Percentiles rank a stretch among this genome's conserved stretches.
phyloP scores from a whole-genome alignment of 306 rosid species.

The Begonia masoniana region DNA sequence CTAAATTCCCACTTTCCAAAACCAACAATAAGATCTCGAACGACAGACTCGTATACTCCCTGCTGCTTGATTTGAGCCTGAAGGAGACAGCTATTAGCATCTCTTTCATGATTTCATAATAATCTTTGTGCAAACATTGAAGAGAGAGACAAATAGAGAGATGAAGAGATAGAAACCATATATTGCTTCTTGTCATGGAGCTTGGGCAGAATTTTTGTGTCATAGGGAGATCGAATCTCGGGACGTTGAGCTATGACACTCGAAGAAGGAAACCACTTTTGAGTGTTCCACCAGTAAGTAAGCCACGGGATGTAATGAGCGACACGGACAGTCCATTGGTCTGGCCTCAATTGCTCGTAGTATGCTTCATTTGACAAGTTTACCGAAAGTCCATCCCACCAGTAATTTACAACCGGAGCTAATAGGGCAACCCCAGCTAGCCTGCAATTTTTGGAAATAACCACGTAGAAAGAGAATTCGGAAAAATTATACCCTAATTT shows the following conservation, averaged over 20 bases:
- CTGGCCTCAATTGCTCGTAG: conserved; percentile 19
- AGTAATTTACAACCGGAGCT: conserved; percentile 60
- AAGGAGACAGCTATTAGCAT: too few relatives aligned
- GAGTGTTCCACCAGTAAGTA: conserved; percentile 89
- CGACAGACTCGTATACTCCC: conserved; percentile 45
- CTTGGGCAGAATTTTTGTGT: conserved; percentile 20
- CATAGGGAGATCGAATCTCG: conserved; percentile 21
- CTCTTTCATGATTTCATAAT: too few relatives aligned
- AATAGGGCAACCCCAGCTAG: conserved; percentile 61
- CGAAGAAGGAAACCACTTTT: conserved; percentile 55
- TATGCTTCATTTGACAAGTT: conserved; percentile 46
- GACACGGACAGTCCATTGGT: conserved; percentile 69
- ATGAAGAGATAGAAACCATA: too few relatives aligned
- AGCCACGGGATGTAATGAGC: conserved; percentile 74
- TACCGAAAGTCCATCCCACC: conserved; percentile 75
- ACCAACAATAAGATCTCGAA: conserved; percentile 52
- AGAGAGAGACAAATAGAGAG: too few relatives aligned
- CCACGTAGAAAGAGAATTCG: too few relatives aligned
- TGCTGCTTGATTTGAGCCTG: conserved; percentile 56
- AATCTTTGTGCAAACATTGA: too few relatives aligned
- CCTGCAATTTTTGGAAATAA: conserved; percentile 13
- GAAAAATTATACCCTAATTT: too few relatives aligned
- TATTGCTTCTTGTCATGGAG: not conserved
- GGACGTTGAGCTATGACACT: conserved; percentile 12
- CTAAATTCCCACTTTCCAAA: conserved; percentile 76